These are phyloP conservation scores for Nicotiana rustica DNA, from an alignment of 305 asterid species.

Conservation along the genomic window DNA sequence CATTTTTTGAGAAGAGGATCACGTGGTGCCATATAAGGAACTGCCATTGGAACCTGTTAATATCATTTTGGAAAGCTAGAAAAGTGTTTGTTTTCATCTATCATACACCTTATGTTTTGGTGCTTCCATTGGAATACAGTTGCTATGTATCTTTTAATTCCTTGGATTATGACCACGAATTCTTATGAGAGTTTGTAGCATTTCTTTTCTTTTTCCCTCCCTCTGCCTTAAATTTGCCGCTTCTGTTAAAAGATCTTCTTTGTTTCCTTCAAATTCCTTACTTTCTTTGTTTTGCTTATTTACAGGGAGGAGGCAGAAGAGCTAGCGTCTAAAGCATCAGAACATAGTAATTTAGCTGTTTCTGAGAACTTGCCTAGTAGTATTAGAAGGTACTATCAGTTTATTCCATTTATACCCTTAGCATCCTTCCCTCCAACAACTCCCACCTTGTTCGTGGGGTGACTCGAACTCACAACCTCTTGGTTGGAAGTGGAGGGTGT, in stretches of 20 bases:
- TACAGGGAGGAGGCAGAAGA: conserved; percentile 82
- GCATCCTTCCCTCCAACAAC: too few relatives aligned
- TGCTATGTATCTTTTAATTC: not conserved
- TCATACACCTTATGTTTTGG: not conserved
- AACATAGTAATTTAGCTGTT: conserved; percentile 36
- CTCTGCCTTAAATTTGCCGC: not conserved
- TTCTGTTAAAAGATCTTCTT: not conserved
- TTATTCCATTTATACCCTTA: not conserved
- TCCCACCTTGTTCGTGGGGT: too few relatives aligned
- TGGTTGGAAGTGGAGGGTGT: too few relatives aligned
- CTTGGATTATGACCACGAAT: not conserved
- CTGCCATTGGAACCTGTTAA: not conserved
- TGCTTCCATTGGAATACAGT: not conserved
- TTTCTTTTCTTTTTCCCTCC: not conserved
- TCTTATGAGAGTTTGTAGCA: not conserved
- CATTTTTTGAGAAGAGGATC: not conserved
- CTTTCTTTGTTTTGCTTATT: conserved; percentile 12
- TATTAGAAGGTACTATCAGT: conserved; percentile 55
- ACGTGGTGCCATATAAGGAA: not conserved
- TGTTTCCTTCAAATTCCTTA: not conserved
- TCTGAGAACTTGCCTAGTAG: conserved; percentile 54
- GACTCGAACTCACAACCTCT: too few relatives aligned
- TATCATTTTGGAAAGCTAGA: not conserved
- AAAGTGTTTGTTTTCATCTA: not conserved
- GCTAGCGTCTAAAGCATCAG: conserved; percentile 48